Conservation (phyloP, 768 basidiomycete species). For the Termitomyces sp. region DNA sequence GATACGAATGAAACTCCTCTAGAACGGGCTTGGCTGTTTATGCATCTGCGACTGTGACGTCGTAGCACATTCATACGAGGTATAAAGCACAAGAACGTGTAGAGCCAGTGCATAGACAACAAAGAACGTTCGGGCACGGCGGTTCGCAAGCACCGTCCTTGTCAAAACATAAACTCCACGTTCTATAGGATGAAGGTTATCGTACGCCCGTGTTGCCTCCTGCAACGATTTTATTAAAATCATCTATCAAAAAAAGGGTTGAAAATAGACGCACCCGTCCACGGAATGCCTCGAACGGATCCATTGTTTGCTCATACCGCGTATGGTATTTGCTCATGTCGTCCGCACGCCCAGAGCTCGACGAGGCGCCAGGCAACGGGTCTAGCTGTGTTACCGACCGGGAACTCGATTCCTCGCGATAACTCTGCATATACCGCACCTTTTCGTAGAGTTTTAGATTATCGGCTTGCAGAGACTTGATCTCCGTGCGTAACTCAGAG, state of each 20-base stretch:
- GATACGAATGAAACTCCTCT: conserved; percentile 1
- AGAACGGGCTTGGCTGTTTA: conserved; percentile 48
- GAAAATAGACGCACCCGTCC: conserved; percentile 65
- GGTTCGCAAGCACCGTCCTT: conserved; percentile 81
- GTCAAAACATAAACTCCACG: conserved; percentile 84
- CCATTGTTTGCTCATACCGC: conserved; percentile 95
- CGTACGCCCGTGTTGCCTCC: conserved; percentile 95
- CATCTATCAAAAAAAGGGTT: background rate
- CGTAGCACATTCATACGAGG: conserved; percentile 68
- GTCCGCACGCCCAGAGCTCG: conserved; percentile 38
- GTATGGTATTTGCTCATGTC: conserved; percentile 88
- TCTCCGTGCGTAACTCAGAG: conserved; percentile 88
- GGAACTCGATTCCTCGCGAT: conserved; percentile 68
- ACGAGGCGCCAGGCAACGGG: conserved; percentile 48
- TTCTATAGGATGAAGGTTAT: conserved; percentile 89
- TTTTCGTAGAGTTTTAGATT: conserved; percentile 99
- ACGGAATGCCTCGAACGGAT: conserved; percentile 97
- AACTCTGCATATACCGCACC: conserved; percentile 97
- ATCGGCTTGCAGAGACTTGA: conserved; percentile 89
- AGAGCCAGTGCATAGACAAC: conserved; percentile 81
- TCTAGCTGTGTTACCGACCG: conserved; percentile 61
- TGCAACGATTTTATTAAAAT: conserved; percentile 24
- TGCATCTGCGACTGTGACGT: conserved; percentile 47
- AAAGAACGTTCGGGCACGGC: conserved; percentile 86
- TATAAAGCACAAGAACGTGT: conserved; percentile 80